These are phyloP conservation scores for Paramyrothecium sp. DNA, from an alignment of 2,329 filamentous ascomycete genomes.

Conservation along the genomic window DNA sequence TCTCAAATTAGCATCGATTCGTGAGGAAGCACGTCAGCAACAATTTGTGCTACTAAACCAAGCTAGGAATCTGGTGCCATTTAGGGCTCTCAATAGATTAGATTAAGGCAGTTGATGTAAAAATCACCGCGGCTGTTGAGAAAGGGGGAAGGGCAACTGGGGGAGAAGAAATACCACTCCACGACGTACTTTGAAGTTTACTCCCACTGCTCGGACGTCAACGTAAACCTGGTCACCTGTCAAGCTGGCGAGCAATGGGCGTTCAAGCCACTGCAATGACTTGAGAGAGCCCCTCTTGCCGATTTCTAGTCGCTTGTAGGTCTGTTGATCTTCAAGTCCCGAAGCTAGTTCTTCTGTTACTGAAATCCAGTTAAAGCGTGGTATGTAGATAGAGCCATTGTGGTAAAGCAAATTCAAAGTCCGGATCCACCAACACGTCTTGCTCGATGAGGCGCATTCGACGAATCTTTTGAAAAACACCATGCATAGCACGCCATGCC, in stretches of 20 bases:
- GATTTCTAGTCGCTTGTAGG: background rate
- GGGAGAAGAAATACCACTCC: no score
- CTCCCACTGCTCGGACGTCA: background rate
- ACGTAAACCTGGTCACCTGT: background rate
- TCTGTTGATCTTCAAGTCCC: no score
- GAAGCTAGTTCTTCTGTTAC: background rate
- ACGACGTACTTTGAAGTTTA: background rate
- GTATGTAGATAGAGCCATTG: background rate
- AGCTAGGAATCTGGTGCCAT: no score
- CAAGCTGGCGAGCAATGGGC: background rate
- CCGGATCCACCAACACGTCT: background rate
- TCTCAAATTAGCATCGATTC: no score
- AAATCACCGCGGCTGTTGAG: no score
- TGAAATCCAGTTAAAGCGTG: background rate
- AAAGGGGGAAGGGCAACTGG: no score
- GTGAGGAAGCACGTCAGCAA: no score
- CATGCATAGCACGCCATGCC: background rate
- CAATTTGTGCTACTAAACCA: no score
- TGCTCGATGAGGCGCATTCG: background rate
- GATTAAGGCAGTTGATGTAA: no score
- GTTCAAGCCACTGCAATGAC: background rate
- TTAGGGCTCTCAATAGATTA: no score
- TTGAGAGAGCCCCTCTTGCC: background rate
- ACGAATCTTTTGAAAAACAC: background rate
- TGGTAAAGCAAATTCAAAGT: background rate